Evolutionary conservation across 2,329 filamentous ascomycete genomes (phyloP).

Genomic region (Helotiales sp.): DNA sequence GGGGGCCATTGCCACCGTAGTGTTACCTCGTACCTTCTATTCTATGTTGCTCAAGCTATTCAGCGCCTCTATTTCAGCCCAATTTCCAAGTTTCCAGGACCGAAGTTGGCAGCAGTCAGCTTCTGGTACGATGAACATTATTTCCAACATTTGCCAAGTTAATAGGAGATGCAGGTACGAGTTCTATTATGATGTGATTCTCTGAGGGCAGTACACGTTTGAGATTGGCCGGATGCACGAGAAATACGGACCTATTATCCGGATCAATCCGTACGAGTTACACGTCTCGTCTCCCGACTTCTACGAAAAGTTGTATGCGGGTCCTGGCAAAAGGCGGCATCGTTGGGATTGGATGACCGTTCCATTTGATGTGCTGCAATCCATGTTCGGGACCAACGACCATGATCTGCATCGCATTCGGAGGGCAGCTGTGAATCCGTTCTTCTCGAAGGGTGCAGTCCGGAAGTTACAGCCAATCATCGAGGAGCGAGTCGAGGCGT

Average conservation of each 20-base stretch:
- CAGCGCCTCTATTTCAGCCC: slow-evolving; percentile 44
- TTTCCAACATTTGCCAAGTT: not conserved
- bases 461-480: slow-evolving; percentile 27
- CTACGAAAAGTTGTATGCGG: slow-evolving; percentile 48
- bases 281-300: slow-evolving; percentile 46
- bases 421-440: slow-evolving; percentile 29
- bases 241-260: slow-evolving; percentile 47
- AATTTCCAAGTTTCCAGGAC: slow-evolving; percentile 43
- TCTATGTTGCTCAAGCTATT: not conserved
- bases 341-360: slow-evolving; percentile 26
- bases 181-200: slow-evolving; percentile 36
- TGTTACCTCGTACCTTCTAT: not conserved
- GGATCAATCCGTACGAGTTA: slow-evolving; percentile 48
- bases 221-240: slow-evolving; percentile 51
- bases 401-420: slow-evolving; percentile 31
- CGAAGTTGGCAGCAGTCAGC: slow-evolving; percentile 42
- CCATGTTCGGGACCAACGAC: slow-evolving; percentile 23
- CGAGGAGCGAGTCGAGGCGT: slow-evolving; percentile 23
- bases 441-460: slow-evolving; percentile 30
- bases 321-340: slow-evolving; percentile 10
- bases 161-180: slow-evolving; percentile 33
- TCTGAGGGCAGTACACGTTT: slow-evolving; percentile 41
- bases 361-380: slow-evolving; percentile 16
- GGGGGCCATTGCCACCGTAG: too few species aligned
- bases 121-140: slow-evolving; percentile 25